Evolutionary conservation across 352 stramenopile species (phyloP), one percentile per base, ranked within the genome.

Genomic region (Globisporangium middletonii): DNA sequence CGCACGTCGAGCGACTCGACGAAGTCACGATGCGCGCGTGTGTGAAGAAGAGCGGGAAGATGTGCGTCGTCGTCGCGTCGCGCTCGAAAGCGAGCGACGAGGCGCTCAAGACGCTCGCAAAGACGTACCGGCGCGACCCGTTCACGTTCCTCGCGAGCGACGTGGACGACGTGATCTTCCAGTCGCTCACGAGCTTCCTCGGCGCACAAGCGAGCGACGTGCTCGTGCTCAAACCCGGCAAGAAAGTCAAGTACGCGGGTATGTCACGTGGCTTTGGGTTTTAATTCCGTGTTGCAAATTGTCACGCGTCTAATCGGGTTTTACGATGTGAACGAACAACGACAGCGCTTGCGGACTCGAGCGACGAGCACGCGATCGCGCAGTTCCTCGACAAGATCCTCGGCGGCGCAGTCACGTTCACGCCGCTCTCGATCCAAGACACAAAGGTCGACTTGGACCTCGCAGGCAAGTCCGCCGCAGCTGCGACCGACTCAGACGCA

Each of bases 41-140:
- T 45, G 42, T 77, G 13, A 53, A 56, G 7, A 82, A 83, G 51
- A 67, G 60, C 35, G 71, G 75, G 38, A 88, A 89, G 53, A 89
- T 93, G 75, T 91, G 83, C 60, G 80, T 93, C 30, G 55, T 93
- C 0, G 63, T 89, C n/a, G 46, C 45, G 68, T 75, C 3, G 78
- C 72, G 44, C 44, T 35, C 27, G 43, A 43, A n/a, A 49, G 55
- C 28, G n/a, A 38, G 43, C 43, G 62, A 57, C 18, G 71, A 72
- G n/a, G 30, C 72, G 49, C 63, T 83, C 42, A 80, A 79, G 18
- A 61, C 76, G n/a, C 64, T 89, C 27, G 83, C 83, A 13, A 91
- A 91, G 66, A 75, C 75, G n/a, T 91, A 90, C 65, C 80, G 83
- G 19, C 83, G 83, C 19, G 79, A 90, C 46, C 79, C 81, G 38